Percentiles rank a stretch among this genome's conserved stretches.
phyloP scores from a whole-genome alignment of 345 rosid species.

The Raphanus sativus region DNA sequence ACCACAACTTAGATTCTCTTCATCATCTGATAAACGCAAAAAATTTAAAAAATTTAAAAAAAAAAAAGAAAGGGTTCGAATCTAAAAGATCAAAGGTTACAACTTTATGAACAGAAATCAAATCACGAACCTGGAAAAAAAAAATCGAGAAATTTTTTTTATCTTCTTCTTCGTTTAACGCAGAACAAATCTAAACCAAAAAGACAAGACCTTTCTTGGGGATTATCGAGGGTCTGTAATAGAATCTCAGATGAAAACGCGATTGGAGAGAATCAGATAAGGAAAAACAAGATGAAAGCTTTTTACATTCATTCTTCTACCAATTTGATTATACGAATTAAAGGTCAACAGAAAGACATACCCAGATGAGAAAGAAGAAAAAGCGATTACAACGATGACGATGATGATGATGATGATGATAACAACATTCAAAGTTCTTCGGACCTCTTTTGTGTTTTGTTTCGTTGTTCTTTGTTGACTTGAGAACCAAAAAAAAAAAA shows the following conservation, averaged over 20 bases:
- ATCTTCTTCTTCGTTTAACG: conserved; percentile 15
- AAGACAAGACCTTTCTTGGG: conserved; percentile 29
- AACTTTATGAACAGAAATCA: conserved; percentile 24
- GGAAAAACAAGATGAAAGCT: conserved; percentile 3
- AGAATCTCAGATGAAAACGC: background rate
- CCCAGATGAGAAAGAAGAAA: conserved; percentile 21
- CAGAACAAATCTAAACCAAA: background rate
- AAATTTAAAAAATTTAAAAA: background rate
- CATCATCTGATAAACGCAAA: conserved; percentile 9
- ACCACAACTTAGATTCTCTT: conserved; percentile 28
- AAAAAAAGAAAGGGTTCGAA: conserved; percentile 6
- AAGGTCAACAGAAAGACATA: conserved; percentile 30
- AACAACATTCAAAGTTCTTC: conserved; percentile 34
- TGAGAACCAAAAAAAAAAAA: conserved; percentile 3
- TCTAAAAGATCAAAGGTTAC: conserved; percentile 23
- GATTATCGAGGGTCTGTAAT: conserved; percentile 15
- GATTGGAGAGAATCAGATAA: conserved; percentile 30
- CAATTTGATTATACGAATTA: background rate
- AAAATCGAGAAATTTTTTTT: conserved; percentile 28
- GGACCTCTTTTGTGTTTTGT: conserved; percentile 27
- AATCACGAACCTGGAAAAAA: conserved; percentile 20
- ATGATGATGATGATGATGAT: conserved; percentile 26
- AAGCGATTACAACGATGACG: conserved; percentile 11
- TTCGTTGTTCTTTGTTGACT: conserved; percentile 68
- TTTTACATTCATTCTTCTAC: conserved; percentile 16